Conservation (phyloP, 2,329 filamentous ascomycete genomes). For the Nothomitra cinnamomea region DNA sequence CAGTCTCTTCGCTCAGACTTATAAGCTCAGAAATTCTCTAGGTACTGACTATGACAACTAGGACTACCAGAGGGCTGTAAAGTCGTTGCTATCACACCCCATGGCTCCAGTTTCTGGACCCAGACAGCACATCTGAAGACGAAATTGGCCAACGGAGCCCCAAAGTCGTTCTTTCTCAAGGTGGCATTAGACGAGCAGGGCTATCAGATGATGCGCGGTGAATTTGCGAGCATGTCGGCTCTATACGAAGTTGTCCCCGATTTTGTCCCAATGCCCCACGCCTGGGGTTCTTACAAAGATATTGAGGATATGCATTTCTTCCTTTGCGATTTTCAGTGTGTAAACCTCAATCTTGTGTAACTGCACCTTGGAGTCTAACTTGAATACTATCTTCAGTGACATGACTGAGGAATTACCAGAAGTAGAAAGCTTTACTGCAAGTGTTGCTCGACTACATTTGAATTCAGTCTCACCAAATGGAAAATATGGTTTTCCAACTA, state of each 20-base stretch:
- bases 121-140: too few species aligned
- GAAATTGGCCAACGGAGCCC: too few species aligned
- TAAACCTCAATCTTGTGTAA: too few species aligned
- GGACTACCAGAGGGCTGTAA: too few species aligned
- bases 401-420: slow-evolving; percentile 20
- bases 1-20: too few species aligned
- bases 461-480: slow-evolving; percentile 10
- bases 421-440: slow-evolving; percentile 5
- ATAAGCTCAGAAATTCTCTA: too few species aligned
- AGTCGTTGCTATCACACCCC: too few species aligned
- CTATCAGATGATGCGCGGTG: slow-evolving; percentile 21
- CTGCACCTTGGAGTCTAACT: too few species aligned
- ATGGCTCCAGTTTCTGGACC: too few species aligned
- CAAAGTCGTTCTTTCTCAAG: too few species aligned
- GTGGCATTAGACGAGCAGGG: slow-evolving; percentile 18
- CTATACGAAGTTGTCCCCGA: slow-evolving; percentile 21
- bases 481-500: slow-evolving; percentile 2
- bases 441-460: slow-evolving; percentile 12
- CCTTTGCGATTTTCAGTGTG: slow-evolving; percentile 24
- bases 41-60: too few species aligned
- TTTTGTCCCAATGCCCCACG: slow-evolving; percentile 26
- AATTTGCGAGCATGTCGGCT: slow-evolving; percentile 24
- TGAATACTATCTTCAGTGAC: too few species aligned
- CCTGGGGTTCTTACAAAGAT: slow-evolving; percentile 21
- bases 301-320: slow-evolving; percentile 24